A percentile compares a stretch with the other conserved stretches of the same genome.
These are phyloP conservation scores for Aspergillus intermedius DNA, from an alignment of 2,329 filamentous ascomycete genomes.

Conservation along the genomic window DNA sequence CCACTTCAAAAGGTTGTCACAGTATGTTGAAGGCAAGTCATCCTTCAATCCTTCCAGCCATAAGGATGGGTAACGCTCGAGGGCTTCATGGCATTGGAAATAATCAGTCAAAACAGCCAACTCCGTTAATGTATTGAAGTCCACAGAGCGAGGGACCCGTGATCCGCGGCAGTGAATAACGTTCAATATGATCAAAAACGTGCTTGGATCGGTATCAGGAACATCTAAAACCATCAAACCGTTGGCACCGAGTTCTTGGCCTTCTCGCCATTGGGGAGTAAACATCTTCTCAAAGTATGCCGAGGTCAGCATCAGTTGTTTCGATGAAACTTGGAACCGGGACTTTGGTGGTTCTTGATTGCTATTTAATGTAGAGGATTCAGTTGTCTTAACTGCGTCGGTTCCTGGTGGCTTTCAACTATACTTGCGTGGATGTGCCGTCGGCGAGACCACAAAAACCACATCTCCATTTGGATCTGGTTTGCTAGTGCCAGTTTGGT, in stretches of 20 bases:
- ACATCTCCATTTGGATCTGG: neutral
- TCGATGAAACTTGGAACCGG: conserved; percentile 3
- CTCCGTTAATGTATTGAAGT: neutral
- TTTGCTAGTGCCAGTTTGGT: neutral
- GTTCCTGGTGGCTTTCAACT: neutral
- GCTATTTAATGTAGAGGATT: too few relatives aligned
- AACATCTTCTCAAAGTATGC: conserved; percentile 2
- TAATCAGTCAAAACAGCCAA: conserved; percentile 4
- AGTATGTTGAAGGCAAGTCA: neutral
- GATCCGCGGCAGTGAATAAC: conserved; percentile 1
- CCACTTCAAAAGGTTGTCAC: neutral
- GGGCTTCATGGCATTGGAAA: conserved; percentile 3
- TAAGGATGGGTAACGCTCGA: neutral
- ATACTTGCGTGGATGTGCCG: neutral
- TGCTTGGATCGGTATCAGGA: neutral
- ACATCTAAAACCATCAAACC: neutral
- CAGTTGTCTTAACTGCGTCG: too few relatives aligned
- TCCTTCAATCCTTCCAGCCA: neutral
- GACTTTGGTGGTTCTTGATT: neutral
- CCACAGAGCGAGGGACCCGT: neutral
- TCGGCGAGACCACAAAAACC: neutral
- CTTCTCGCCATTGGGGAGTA: neutral
- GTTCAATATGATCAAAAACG: conserved; percentile 1
- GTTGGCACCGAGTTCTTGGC: neutral
- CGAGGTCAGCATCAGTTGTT: conserved; percentile 1